Evolutionary conservation across 129 eudicot species (phyloP), one percentile per base, ranked within the genome.

Genomic region (Flaveria bidentis): DNA sequence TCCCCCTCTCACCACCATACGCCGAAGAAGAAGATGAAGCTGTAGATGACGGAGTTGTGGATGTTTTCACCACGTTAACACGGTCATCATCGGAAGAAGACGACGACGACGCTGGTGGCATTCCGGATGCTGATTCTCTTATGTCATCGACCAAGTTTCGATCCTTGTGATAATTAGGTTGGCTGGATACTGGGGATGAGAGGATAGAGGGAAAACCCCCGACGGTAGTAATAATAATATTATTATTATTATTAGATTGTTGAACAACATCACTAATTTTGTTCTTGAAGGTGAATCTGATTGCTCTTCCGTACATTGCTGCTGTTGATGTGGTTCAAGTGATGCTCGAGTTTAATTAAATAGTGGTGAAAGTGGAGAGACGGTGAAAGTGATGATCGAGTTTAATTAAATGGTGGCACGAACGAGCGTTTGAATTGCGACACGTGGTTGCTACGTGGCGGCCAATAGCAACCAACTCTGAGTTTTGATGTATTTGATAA

Each of bases 41-140:
- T 5, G 66, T 14, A 1, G 55, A 23, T 3, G 77, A 20, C 2
- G n/a, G 2, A 2, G 53, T 70, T 30, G 82, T 58, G 14, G 76
- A 2, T 33, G 79, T 63, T 18, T 63, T 63, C 33, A 64, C 72
- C 2, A 66, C 79, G 72, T 63, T 64, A 33, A 75, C 51, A 30
- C 49, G 72, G 50, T 49, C 13, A 10, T 26, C 53, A 20, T 20
- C 22, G 22, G 22, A 20, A 4, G 52, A 9, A 42, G 47, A 1
- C 11, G 47, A 1, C 11, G 47, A 1, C 11, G 49, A 44, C 9
- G 49, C 13, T 45, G 69, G 14, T 14, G 47, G 63, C 75, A 18
- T 39, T 26, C 44, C 60, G 0, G 74, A 69, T 23, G 67, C 74
- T 0, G 75, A 57, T 15, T 79, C 90, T 9, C 87, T 85, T 6